Conservation (phyloP, 2,329 filamentous ascomycete species). For the Ophiobolus disseminans region DNA sequence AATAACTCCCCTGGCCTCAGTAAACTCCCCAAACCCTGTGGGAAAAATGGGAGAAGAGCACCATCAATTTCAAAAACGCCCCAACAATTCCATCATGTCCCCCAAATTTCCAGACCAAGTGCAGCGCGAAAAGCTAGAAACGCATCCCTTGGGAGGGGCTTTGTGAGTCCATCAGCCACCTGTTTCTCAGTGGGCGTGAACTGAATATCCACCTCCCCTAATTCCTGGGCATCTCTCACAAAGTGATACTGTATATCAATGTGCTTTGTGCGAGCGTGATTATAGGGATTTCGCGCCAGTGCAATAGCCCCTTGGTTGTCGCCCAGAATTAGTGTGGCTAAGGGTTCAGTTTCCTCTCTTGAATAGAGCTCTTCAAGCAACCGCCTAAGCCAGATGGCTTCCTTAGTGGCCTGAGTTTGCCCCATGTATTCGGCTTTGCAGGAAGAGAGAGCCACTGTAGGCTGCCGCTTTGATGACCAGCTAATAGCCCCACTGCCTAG, state of each 20-base stretch:
- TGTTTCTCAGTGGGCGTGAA: not conserved
- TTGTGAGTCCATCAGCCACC: not conserved
- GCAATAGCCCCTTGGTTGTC: constrained; percentile 19
- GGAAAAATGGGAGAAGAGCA: not conserved
- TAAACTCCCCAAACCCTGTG: not conserved
- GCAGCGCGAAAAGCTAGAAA: not conserved
- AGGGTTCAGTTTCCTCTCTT: not conserved
- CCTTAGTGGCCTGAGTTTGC: constrained; percentile 21
- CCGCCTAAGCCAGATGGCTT: constrained; percentile 24
- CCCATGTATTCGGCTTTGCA: constrained; percentile 32
- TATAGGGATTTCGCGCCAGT: constrained; percentile 13
- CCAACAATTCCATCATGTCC: not conserved
- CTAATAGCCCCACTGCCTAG: constrained; percentile 23
- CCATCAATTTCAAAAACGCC: too few species aligned
- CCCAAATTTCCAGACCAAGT: not conserved
- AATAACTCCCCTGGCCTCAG: too few species aligned
- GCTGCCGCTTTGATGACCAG: constrained; percentile 27
- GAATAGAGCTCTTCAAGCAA: constrained; percentile 9
- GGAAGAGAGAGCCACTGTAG: constrained; percentile 20
- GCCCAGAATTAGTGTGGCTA: constrained; percentile 7
- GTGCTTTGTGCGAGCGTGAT: constrained; percentile 10
- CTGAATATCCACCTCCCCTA: not conserved
- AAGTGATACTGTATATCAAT: not conserved
- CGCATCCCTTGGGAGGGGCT: not conserved
- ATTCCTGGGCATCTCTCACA: not conserved